A percentile compares a stretch with the other conserved stretches of the same genome.
Conservation (phyloP, 805 yeast species). For the Lipomyces kockii region DNA sequence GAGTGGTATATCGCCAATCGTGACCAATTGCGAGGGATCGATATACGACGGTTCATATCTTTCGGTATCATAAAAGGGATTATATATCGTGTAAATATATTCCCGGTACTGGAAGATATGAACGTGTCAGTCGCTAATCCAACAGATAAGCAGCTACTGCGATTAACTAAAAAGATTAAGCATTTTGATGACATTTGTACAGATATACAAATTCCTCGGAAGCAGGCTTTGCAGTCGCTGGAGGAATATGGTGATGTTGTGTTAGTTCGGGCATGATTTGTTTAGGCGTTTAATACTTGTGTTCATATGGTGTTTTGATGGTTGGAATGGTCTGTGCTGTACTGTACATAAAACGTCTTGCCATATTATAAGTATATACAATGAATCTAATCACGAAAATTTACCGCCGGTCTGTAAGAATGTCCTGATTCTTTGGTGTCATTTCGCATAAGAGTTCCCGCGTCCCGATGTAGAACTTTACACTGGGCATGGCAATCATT, state of each 20-base stretch:
- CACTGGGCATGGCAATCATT: constrained; percentile 14
- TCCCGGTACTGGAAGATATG: constrained; percentile 58
- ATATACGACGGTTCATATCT: constrained; percentile 79
- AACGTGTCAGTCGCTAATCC: constrained; percentile 6
- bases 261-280: constrained; percentile 18
- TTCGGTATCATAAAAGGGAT: constrained; percentile 85
- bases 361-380: background rate
- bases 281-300: background rate
- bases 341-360: background rate
- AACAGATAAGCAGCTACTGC: constrained; percentile 9
- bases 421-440: background rate
- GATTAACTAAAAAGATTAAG: constrained; percentile 30
- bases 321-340: background rate
- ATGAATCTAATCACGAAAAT: background rate
- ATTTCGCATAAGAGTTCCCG: background rate
- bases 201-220: constrained; percentile 52
- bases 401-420: background rate
- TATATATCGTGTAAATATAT: constrained; percentile 78
- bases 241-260: constrained; percentile 30
- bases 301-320: background rate
- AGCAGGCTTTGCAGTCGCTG: constrained; percentile 19
- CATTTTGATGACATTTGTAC: constrained; percentile 61
- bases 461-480: background rate
- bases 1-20: constrained; percentile 81
- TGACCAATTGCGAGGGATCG: constrained; percentile 64